phyloP scores from a whole-genome alignment of 2,329 filamentous ascomycete genomes.

The Chaetomium strumarium region DNA sequence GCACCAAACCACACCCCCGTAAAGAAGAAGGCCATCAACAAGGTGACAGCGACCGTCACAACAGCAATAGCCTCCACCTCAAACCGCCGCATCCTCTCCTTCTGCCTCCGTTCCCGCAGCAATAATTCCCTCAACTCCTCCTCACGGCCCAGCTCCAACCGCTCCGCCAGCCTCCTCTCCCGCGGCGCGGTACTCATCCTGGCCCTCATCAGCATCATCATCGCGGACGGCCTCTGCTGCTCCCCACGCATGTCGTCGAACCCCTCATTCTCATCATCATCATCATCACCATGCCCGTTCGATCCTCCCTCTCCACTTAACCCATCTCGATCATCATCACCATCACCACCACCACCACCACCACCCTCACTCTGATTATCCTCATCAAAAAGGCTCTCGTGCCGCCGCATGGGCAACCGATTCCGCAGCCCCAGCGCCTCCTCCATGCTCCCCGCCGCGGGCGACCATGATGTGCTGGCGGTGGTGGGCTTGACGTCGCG shows the following conservation, averaged over 20 bases:
- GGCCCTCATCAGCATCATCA: too few species aligned
- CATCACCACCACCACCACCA: neutral
- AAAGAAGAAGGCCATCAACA: slow-evolving; percentile 19
- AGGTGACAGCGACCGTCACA: slow-evolving; percentile 7
- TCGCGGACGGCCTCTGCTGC: too few species aligned
- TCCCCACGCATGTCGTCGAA: too few species aligned
- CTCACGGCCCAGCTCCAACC: neutral
- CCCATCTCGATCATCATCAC: neutral
- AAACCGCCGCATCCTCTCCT: slow-evolving; percentile 3
- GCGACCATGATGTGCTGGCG: neutral
- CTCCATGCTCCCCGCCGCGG: slow-evolving; percentile 2
- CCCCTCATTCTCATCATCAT: too few species aligned
- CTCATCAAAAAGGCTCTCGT: too few species aligned
- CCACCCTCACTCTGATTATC: neutral
- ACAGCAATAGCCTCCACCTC: slow-evolving; percentile 12
- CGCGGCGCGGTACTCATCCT: too few species aligned
- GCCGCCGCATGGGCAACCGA: slow-evolving; percentile 1
- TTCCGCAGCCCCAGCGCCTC: slow-evolving; percentile 18
- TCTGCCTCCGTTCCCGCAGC: neutral
- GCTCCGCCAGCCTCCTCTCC: neutral
- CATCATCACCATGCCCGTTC: too few species aligned
- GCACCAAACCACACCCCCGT: slow-evolving; percentile 16
- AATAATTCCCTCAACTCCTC: neutral
- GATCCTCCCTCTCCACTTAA: too few species aligned
- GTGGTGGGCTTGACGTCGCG: slow-evolving; percentile 8